Base-by-base conservation (phyloP, 805 yeast species). In the Saccharomyces paradoxus region DNA sequence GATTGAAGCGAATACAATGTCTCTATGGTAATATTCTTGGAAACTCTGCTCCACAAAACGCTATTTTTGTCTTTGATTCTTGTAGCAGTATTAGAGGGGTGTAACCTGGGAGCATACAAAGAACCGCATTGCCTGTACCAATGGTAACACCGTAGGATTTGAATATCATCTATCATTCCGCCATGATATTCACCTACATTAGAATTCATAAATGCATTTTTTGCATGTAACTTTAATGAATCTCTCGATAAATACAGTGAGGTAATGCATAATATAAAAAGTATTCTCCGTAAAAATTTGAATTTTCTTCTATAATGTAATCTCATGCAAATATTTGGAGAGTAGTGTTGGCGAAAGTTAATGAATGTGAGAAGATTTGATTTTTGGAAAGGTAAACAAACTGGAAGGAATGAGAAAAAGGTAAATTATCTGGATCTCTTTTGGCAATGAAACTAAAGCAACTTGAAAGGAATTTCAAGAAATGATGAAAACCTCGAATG, bases 121-220 rank as follows among this genome's bases (percentile, higher is more conserved):
- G 62, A 64, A 47, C 63, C 60, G 47, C 72, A 70, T 21, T 54
- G 53, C 6, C 64, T 60, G 30, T 61, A 63, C 72, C 71, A 69
- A n/a, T 57, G 56, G 53, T 63, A 66, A 53, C 74, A 70, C 21
- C 60, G 54, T 14, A 67, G 58, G n/a, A 60, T 32, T 55, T 59
- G 66, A 51, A 70, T 59, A 51, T 69, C 72, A 50, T 64, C 69
- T 27, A 70, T 62, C 14, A 56, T 54, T 14, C 72, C 74, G 1
- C 71, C 71, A 0, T 31, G 48, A 58, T 68, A 70, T 4, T 65
- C 66, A 3, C 49, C 29, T 4, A 27, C n/a, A 3, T 52, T 41
- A 9, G 22, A 17, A 21, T 21, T 8, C 13, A 37, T 17, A 1
- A 37, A 37, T 17, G 13, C 13, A 37, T 37, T 37, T 37, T 37